phyloP scores from a whole-genome alignment of 768 basidiomycete genomes.

The Lactarius indigo region DNA sequence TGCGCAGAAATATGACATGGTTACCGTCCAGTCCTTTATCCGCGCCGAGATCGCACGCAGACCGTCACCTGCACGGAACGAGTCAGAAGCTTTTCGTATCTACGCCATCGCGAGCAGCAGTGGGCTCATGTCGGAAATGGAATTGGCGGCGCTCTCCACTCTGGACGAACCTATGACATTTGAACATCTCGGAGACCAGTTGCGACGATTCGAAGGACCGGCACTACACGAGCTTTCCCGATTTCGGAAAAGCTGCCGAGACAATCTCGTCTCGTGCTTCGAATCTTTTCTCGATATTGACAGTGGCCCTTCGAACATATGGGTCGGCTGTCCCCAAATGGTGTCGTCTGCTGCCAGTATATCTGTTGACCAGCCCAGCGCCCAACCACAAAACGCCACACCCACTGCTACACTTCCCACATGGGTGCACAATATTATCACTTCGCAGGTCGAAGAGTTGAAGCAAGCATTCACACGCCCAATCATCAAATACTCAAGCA shows the following conservation, averaged over 20 bases:
- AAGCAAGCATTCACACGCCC: not conserved
- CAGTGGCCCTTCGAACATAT: not conserved
- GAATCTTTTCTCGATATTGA: not conserved
- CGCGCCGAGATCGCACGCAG: not conserved
- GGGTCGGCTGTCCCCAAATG: not conserved
- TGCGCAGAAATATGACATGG: conserved; percentile 29
- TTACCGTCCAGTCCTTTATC: not conserved
- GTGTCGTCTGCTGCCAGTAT: not conserved
- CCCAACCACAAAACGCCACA: not conserved
- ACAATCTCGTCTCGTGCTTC: not conserved
- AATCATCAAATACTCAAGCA: not conserved
- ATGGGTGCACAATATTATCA: not conserved
- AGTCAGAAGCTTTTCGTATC: conserved; percentile 11
- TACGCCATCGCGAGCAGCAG: conserved; percentile 22
- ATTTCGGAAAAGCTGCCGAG: not conserved
- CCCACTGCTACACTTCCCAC: too few species aligned
- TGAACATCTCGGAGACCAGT: not conserved
- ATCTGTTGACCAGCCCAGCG: not conserved
- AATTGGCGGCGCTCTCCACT: not conserved
- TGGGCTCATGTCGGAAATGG: not conserved
- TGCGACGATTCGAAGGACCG: not conserved
- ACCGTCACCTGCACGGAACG: not conserved
- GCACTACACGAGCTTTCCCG: not conserved
- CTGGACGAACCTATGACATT: not conserved
- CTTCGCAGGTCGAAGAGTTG: not conserved